Base-by-base conservation (phyloP, 2,329 filamentous ascomycete species). In the Dactylellina drechsleri region DNA sequence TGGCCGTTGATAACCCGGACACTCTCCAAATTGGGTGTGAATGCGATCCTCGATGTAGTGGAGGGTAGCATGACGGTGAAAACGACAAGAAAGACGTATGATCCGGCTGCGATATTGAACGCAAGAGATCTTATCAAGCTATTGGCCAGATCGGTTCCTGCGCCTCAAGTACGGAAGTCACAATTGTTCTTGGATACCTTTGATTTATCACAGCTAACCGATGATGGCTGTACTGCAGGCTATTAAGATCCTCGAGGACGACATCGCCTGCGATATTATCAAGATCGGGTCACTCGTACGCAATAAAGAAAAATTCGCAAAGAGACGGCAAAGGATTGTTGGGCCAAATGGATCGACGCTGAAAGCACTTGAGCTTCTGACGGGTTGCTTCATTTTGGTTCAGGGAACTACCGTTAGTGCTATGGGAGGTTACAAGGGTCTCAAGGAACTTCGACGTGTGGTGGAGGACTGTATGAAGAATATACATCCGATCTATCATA, bases 391-490 rank as follows among this genome's bases (percentile, higher is more conserved):
- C 82, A 91, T 99, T 62, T 87, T 98, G 49, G 95, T 99, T 0
- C 95, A 99, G 82, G 95, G 95, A 78, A 98, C 97, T 82, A 98
- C 95, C 0, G 95, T 99, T 28, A 89, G 90, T 0, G 90, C 88
- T 4, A 97, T 99, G 91, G 95, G 95, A 0, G 89, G 90, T 0
- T 98, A 91, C 84, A 97, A 96, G 83, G 93, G 92, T 1, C 83
- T 99, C 54, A 98, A 98, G 83, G 94, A 97, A 80, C 89, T 97
- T 31, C 89, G 95, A 54, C 87, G 93, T 61, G 89, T 97, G 18
- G 88, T 98, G 43, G 91, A 96, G 82, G 94, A 98, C 82, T 97
- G 93, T 84, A 98, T 99, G 95, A 88, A 88, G 80, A 99, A 99
- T 81, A 89, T 97, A 67, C 95, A 92, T 79, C 90, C 89, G 0